Evolutionary conservation across 768 basidiomycete species (phyloP).

Genomic region (Lactarius sanguifluus): DNA sequence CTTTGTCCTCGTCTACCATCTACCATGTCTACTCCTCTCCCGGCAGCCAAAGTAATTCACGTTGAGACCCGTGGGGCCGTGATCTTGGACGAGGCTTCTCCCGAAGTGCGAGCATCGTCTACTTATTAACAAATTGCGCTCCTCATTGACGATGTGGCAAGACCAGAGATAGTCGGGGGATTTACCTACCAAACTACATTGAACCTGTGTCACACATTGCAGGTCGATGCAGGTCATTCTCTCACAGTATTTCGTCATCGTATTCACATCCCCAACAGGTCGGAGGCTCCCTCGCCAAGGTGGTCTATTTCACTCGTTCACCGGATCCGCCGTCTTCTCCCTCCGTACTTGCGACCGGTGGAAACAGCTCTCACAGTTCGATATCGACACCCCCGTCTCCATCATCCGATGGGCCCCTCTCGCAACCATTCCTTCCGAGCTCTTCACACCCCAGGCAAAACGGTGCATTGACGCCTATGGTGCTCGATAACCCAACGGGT

Average conservation of each 20-base stretch:
- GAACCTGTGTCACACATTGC: constrained; percentile 98
- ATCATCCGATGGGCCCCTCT: constrained; percentile 31
- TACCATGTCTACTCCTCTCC: constrained; percentile 52
- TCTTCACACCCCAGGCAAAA: constrained; percentile 46
- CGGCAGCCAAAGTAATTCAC: constrained; percentile 83
- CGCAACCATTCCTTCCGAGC: constrained; percentile 36
- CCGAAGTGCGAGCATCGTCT: constrained; percentile 60
- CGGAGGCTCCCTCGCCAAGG: constrained; percentile 95
- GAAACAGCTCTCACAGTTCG: constrained; percentile 49
- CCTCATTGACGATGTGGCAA: constrained; percentile 35
- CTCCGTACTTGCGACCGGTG: constrained; percentile 59
- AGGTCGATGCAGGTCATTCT: constrained; percentile 75
- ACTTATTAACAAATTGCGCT: constrained; percentile 15
- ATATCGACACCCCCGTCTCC: constrained; percentile 44
- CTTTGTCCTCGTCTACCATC: constrained; percentile 1
- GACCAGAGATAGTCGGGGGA: constrained; percentile 93
- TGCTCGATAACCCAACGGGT: constrained; percentile 45
- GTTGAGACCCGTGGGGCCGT: constrained; percentile 94
- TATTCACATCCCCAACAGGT: constrained; percentile 52
- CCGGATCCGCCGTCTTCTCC: constrained; percentile 82
- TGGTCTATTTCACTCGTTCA: constrained; percentile 97
- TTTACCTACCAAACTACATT: constrained; percentile 96
- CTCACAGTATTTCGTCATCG: constrained; percentile 26
- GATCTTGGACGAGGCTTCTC: constrained; percentile 91
- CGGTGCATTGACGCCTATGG: constrained; percentile 81